Evolutionary conservation across 805 yeast species (phyloP), one percentile per base, ranked within the genome.

Genomic region (Hanseniaspora occidentalis): DNA sequence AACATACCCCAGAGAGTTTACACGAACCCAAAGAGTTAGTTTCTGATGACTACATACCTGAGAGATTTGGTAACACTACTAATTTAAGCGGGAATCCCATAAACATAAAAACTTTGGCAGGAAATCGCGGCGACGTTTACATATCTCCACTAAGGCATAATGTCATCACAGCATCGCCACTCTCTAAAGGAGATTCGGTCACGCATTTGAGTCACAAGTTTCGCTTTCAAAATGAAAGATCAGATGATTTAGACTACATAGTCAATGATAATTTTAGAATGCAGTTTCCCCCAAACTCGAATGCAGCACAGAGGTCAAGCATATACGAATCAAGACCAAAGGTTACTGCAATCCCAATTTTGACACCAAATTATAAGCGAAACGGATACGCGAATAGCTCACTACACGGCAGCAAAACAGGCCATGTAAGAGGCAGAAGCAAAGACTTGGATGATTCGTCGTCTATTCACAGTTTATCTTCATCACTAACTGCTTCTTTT

Each of bases 401-500:
- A 25, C 8, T 25, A 13, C 11, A 36, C 17, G 19, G 33, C 9
- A 22, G 16, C 20, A 26, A 17, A 26, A 19, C 19, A 25, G 18
- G 17, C 23, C 23, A 36, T 26, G 6, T 16, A 7, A 29, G 18
- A 16, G 18, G 18, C 4, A 43, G 14, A 23, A 41, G 3, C 19
- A 48, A 52, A 35, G 65, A 62, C 13, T 56, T 54, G 31, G 67
- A 57, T 22, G 64, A 65, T 41, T 56, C 51, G 31, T 38, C 49
- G 0, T 65, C 70, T 0, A 48, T 54, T 21, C 54, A 56, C 22
- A 64, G 69, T 46, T 51, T 50, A 4, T 55, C 66, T 1, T 65
- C 71, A 0, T 64, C 70, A 0, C 44, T 65, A 43, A 65, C 69
- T 1, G 59, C 69, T 1, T 65, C 70, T 0, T 51, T 65, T 31